phyloP scores from a whole-genome alignment of 2,329 filamentous ascomycete genomes.

The Raffaelea arxii region DNA sequence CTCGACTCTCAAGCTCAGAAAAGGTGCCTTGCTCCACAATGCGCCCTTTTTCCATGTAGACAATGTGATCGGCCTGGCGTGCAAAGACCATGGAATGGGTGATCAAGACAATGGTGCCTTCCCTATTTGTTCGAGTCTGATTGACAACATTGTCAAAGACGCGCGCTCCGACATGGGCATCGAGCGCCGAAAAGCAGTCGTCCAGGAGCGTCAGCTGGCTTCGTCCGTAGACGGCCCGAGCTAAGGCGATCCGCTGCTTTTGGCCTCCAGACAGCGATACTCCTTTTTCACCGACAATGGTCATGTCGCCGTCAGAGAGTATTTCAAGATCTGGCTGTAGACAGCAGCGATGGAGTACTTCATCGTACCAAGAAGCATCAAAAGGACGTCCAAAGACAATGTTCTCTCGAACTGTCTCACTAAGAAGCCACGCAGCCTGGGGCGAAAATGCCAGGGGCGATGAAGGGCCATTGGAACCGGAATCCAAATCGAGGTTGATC shows the following conservation, averaged over 20 bases:
- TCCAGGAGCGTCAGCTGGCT: conserved; percentile 46
- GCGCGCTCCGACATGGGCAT: conserved; percentile 49
- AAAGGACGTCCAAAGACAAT: conserved; percentile 40
- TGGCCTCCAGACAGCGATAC: conserved; percentile 51
- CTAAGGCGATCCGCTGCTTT: conserved; percentile 44
- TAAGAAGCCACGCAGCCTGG: conserved; percentile 55
- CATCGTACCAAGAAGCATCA: conserved; percentile 63
- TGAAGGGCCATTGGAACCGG: conserved; percentile 1
- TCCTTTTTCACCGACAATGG: conserved; percentile 56
- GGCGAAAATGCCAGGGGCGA: conserved; percentile 14
- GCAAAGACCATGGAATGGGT: conserved; percentile 41
- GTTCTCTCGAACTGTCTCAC: conserved; percentile 41
- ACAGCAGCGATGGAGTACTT: conserved; percentile 76
- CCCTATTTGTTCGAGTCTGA: conserved; percentile 3
- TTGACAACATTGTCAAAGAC: conserved; percentile 53
- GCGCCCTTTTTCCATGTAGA: conserved; percentile 57
- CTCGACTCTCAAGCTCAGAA: conserved; percentile 35
- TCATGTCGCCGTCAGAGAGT: conserved; percentile 58
- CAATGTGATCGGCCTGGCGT: conserved; percentile 56
- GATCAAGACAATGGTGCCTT: conserved; percentile 15
- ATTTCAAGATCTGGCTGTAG: conserved; percentile 80
- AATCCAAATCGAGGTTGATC: conserved; percentile 8
- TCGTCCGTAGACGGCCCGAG: conserved; percentile 41
- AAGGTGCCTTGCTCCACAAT: conserved; percentile 56
- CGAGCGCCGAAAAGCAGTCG: conserved; percentile 47